A percentile compares a stretch with the other conserved stretches of the same genome.
Evolutionary conservation across 768 basidiomycete species (phyloP).

Genomic region (Boletus reticulatus): DNA sequence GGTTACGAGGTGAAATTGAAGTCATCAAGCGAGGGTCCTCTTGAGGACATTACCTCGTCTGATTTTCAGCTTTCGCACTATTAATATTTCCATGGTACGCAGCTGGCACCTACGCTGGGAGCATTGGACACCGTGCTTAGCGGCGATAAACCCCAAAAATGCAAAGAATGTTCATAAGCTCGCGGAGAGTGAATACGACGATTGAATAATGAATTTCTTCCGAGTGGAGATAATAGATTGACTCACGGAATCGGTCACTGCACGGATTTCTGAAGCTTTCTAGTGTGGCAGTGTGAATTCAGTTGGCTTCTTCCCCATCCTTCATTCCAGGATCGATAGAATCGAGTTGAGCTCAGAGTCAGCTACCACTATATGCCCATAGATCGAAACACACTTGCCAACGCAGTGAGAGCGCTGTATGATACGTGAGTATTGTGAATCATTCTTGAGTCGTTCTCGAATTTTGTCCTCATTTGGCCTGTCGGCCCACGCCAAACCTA

Average conservation of each 20-base stretch:
- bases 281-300: constrained; percentile 2
- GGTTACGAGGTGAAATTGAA: neutral
- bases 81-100: no score
- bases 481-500: neutral
- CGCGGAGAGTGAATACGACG: constrained; percentile 2
- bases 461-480: neutral
- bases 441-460: neutral
- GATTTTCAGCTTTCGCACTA: neutral
- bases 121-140: neutral
- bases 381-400: neutral
- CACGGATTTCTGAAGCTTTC: no score
- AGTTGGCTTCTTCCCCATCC: neutral
- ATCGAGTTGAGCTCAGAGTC: neutral
- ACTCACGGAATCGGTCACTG: no score
- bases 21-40: neutral
- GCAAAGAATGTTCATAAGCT: neutral
- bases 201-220: no score
- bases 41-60: neutral
- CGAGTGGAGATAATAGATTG: no score
- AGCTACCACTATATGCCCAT: neutral
- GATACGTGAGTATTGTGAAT: neutral
- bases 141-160: neutral
- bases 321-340: neutral
- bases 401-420: neutral
- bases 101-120: neutral